Conservation (phyloP, 257 asterid species). For the Primulina huaijiensis region DNA sequence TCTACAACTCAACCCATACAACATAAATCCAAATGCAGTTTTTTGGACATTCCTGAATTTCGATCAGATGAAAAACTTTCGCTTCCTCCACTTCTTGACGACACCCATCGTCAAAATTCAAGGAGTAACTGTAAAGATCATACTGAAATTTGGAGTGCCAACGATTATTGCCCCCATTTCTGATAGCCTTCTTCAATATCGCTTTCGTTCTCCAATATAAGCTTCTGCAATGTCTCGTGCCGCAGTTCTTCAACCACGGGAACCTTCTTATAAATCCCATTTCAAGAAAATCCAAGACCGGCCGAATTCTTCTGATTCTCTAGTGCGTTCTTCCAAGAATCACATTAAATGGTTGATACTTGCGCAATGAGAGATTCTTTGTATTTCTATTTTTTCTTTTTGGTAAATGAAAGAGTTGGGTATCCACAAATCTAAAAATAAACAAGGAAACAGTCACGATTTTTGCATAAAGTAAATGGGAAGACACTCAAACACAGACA, state of each 20-base stretch:
- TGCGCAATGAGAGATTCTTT: too few relatives aligned
- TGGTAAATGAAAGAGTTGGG: neutral
- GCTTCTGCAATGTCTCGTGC: neutral
- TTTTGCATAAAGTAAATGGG: neutral
- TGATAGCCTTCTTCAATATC: neutral
- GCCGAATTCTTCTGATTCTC: neutral
- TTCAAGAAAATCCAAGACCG: neutral
- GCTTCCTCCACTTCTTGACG: conserved; percentile 22
- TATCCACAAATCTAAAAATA: too few relatives aligned
- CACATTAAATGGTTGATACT: neutral
- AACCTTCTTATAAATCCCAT: neutral
- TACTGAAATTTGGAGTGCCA: conserved; percentile 42
- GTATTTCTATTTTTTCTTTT: too few relatives aligned
- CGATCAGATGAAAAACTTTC: neutral
- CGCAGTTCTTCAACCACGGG: neutral
- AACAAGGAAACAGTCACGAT: neutral
- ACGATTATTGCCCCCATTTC: neutral
- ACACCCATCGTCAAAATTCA: conserved; percentile 64
- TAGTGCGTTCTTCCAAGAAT: neutral
- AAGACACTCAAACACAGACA: neutral
- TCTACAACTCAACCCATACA: neutral
- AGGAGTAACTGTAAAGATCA: conserved; percentile 71
- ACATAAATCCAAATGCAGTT: neutral
- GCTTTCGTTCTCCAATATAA: neutral
- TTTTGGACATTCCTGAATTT: neutral